Evolutionary conservation across 2,329 filamentous ascomycete species (phyloP).

Genomic region (Ophiostoma perfectum): DNA sequence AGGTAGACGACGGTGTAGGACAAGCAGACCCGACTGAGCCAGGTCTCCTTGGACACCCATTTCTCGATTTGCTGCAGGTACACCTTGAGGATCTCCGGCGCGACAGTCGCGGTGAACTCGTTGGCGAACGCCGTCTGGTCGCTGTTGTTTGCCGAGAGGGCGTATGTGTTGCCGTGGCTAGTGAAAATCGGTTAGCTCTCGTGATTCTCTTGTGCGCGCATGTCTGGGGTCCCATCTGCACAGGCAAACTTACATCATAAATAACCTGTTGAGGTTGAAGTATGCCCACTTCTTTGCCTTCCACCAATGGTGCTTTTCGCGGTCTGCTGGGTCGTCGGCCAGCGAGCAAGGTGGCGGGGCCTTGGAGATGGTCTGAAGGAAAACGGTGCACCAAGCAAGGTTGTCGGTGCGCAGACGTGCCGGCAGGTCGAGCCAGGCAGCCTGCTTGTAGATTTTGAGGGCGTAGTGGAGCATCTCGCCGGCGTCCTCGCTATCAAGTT

Average conservation of each 20-base stretch:
- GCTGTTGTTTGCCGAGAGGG: slow-evolving; percentile 63
- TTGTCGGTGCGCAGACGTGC: slow-evolving; percentile 74
- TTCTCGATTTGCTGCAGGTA: slow-evolving; percentile 94
- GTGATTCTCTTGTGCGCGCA: too few species aligned
- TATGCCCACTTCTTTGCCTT: slow-evolving; percentile 99
- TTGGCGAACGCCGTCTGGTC: slow-evolving; percentile 81
- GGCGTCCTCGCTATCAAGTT: slow-evolving; percentile 87
- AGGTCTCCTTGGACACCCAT: slow-evolving; percentile 90
- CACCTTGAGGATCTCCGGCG: slow-evolving; percentile 90
- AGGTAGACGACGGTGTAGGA: slow-evolving; percentile 92
- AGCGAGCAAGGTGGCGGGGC: slow-evolving; percentile 72
- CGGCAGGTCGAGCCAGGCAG: slow-evolving; percentile 87
- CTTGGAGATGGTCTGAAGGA: slow-evolving; percentile 85
- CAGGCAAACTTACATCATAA: slow-evolving; percentile 65
- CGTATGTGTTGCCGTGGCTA: slow-evolving; percentile 84
- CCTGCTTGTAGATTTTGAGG: slow-evolving; percentile 96
- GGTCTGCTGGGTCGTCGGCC: slow-evolving; percentile 71
- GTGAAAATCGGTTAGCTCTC: not conserved
- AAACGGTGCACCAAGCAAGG: slow-evolving; percentile 93
- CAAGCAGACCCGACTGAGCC: slow-evolving; percentile 90
- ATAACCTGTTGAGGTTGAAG: slow-evolving; percentile 92
- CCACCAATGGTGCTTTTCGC: slow-evolving; percentile 97
- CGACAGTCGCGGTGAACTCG: slow-evolving; percentile 83
- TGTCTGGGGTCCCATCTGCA: not conserved
- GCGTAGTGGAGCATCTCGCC: slow-evolving; percentile 95